Conservation (phyloP, 2,329 filamentous ascomycete species). For the Chaetomium strumarium region DNA sequence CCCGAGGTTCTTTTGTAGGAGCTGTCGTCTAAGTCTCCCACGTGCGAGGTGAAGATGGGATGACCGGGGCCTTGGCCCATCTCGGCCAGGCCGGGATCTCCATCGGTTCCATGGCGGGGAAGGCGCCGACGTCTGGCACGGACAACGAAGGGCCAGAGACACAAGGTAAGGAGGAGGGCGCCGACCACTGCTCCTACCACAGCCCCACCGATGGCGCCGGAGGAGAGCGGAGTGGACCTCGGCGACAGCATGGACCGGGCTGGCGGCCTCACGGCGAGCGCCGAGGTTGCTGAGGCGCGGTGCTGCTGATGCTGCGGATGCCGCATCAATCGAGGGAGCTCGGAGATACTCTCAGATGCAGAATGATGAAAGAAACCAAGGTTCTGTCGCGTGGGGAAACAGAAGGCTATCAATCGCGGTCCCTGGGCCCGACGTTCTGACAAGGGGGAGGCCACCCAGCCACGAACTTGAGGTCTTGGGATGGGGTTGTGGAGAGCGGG, state of each 20-base stretch:
- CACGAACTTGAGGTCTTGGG: slow-evolving; percentile 9
- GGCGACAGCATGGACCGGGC: slow-evolving; percentile 22
- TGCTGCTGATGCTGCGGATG: slow-evolving; percentile 3
- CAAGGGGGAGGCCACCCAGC: slow-evolving; percentile 10
- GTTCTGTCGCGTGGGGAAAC: neutral
- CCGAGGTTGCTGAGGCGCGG: slow-evolving; percentile 8
- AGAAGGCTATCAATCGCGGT: slow-evolving; percentile 5
- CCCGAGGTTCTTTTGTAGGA: slow-evolving; percentile 20
- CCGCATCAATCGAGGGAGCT: slow-evolving; percentile 11
- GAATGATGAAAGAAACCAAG: neutral
- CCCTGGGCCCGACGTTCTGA: neutral
- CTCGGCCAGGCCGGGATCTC: slow-evolving; percentile 25
- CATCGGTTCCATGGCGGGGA: slow-evolving; percentile 23
- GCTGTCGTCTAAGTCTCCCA: slow-evolving; percentile 15
- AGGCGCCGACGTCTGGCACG: slow-evolving; percentile 26
- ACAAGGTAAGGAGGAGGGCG: slow-evolving; percentile 28
- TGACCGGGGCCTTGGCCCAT: slow-evolving; percentile 28
- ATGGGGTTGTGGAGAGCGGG: neutral
- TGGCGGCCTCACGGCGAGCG: slow-evolving; percentile 12
- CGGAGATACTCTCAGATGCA: neutral
- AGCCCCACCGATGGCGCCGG: slow-evolving; percentile 31
- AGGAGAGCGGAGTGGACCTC: slow-evolving; percentile 23
- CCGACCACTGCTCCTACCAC: slow-evolving; percentile 31
- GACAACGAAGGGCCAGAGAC: slow-evolving; percentile 30
- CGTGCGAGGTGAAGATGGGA: slow-evolving; percentile 19